phyloP scores from a whole-genome alignment of 2,329 filamentous ascomycete species.

The Arachnopeziza araneosa region DNA sequence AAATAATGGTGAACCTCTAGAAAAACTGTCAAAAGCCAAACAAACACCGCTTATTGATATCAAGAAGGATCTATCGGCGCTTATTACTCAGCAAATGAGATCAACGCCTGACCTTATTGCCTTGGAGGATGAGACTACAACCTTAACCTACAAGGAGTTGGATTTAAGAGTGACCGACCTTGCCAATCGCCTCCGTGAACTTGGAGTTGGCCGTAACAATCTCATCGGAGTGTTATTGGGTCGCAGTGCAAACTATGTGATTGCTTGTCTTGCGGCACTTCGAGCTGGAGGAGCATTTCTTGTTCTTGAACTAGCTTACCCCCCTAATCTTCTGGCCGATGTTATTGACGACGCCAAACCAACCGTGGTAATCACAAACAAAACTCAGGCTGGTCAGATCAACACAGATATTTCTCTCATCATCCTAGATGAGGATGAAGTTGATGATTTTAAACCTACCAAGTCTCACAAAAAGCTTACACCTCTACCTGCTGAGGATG shows the following conservation, averaged over 20 bases:
- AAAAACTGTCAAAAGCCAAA: slow-evolving; percentile 12
- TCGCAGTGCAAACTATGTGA: slow-evolving; percentile 72
- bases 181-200: slow-evolving; percentile 54
- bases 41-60: slow-evolving; percentile 63
- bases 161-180: slow-evolving; percentile 62
- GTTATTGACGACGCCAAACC: slow-evolving; percentile 72
- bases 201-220: slow-evolving; percentile 67
- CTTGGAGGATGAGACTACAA: slow-evolving; percentile 62
- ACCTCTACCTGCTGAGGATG: slow-evolving; percentile 53
- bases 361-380: slow-evolving; percentile 63
- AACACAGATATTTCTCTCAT: slow-evolving; percentile 59
- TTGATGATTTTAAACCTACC: neutral
- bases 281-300: slow-evolving; percentile 75
- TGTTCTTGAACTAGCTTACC: slow-evolving; percentile 75
- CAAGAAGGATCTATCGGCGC: slow-evolving; percentile 64
- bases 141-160: slow-evolving; percentile 68
- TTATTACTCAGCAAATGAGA: slow-evolving; percentile 64
- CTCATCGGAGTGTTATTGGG: slow-evolving; percentile 72
- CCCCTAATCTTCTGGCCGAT: slow-evolving; percentile 65
- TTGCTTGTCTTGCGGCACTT: slow-evolving; percentile 71
- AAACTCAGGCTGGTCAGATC: slow-evolving; percentile 59
- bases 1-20: slow-evolving; percentile 3
- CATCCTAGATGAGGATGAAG: slow-evolving; percentile 42
- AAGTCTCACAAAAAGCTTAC: neutral
- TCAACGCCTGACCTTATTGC: slow-evolving; percentile 65